Evolutionary conservation across 2,329 filamentous ascomycete species (phyloP), one percentile per base, ranked within the genome.

Genomic region (Incumbomyces lentus): DNA sequence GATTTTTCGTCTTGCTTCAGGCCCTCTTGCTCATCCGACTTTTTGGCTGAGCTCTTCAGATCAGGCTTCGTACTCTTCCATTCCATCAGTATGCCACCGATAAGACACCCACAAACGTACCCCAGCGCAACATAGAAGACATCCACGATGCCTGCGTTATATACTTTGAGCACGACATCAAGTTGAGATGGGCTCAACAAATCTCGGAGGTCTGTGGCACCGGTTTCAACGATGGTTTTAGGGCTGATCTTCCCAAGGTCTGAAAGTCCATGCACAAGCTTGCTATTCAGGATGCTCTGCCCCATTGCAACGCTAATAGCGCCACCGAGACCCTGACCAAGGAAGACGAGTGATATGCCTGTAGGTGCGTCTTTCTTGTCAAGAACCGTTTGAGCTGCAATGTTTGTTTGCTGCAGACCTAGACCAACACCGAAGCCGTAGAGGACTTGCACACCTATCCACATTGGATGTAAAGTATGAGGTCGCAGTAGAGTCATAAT

Each of bases 371-470:
- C 56, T 5, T 49, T 26, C 5, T 47, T 44, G 8, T 50, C 47
- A 3, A 62, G 48, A 16, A 42, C 51, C 3, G 51, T 55, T 44
- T 60, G 59, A 13, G 56, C 50, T 26, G 53, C 51, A 10, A 60
- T 40, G 19, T 46, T 50, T 14, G 49, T 46, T 7, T 42, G 43
- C 37, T 60, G 57, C 29, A 55, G 46, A 33, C 52, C 51, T 16
- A 53, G 38, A 7, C 58, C 59, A 10, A 55, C 30, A 1, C 61
- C 62, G 33, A 61, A 50, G 3, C 62, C 62, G 29, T 40, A 57
- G 2, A 63, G n/a, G 17, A 62, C 44, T 34, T 63, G 31, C 47
- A 2, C 22, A 26, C 22, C 10, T 12, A 29, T 26, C n/a, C n/a
- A n/a, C n/a, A n/a, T n/a, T n/a, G n/a, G n/a, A n/a, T n/a, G n/a